Base-by-base conservation (phyloP, 2,329 filamentous ascomycete genomes). In the Colletotrichum costaricense region DNA sequence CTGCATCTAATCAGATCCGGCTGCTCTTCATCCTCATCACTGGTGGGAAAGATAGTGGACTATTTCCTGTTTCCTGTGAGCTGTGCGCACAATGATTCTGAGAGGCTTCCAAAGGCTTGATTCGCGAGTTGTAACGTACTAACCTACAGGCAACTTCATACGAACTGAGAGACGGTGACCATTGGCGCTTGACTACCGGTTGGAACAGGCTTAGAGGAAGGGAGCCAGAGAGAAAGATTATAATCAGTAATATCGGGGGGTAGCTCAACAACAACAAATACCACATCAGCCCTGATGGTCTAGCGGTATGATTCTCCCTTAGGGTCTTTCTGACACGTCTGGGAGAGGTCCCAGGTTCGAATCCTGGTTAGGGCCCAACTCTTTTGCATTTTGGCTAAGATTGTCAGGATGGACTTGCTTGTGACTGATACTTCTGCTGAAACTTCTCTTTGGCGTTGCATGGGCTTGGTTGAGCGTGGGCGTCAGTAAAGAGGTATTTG, bases 241-340 rank as follows among this genome's bases (percentile, higher is more conserved):
- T n/a, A 1, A 0, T 7, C 1, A 8, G 0, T 30, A 1, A 5
- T 38, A 16, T 4, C 6, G 4, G 7, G 4, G 1, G 1, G 5
- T 2, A 0, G 0, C 16, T 2, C 30, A 66, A 12, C 33, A 60
- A 60, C 0, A 2, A 33, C 0, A 33, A 19, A 6, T 12, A 19
- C n/a, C 19, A 3, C 2, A 0, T 42, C 24, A 24, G 69, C 69
- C 69, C 69, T 71, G 69, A 71, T 71, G 69, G 69, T 71, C 69
- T 71, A 71, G 69, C 69, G 69, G 69, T 71, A 71, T 71, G 69
- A 71, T 71, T 71, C 69, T 71, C 69, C 69, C 69, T 71, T 71
- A 71, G 69, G 69, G 69, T 56, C 22, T 14, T 19, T 11, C 14
- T 5, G 38, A 28, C 6, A 22, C 2, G 0, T 1, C 1, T 71